Base-by-base conservation (phyloP, 225 moss, liverwort and hornwort species). In the Polytrichum commune region DNA sequence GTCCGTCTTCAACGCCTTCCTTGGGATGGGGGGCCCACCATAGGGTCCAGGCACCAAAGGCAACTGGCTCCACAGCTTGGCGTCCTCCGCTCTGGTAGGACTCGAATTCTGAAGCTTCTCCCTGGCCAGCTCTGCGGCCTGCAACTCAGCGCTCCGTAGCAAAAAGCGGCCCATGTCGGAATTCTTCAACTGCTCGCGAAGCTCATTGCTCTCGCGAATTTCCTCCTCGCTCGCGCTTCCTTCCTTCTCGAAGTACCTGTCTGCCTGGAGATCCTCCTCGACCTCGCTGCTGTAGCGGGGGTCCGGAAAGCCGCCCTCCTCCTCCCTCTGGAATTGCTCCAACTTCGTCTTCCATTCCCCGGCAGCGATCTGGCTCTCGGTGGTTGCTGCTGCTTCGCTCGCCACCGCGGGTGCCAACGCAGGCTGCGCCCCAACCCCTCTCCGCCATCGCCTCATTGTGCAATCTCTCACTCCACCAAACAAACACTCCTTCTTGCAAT, bases 21-120 rank as follows among this genome's bases (percentile, higher is more conserved):
- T 80, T 0, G 75, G 96, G 38, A 97, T 80, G 5, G 74, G 80
- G 1, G 89, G 83, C 0, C 86, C 80, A 8, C 92, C 92, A 66
- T 90, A 89, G 4, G 96, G 92, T 1, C 93, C 96, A 0, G 93
- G 96, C 54, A 96, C 96, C 19, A 86, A 53, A 0, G 97, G 97
- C 79, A 97, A 33, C 33, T 86, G 74, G 74, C 64, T 71, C 97
- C 97, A 97, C 32, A 97, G 71, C 88, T 92, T 84, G 8, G 84
- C 82, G 76, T 97, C 97, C 72, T 97, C 97, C 10, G 83, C 83
- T 61, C 94, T 74, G 20, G 97, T 91, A 2, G 97, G 97, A 5
- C 10, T 35, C 23, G 86, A 89, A 73, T 90, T 88, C 19, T 78
- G 83, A 20, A 87, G 75, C 74, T 73, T 78, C 76, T 83, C 83